Evolutionary conservation across 495 filamentous ascomycete genomes (phyloP), one percentile per base, ranked within the genome.

Genomic region (Tetracladium setigerum): DNA sequence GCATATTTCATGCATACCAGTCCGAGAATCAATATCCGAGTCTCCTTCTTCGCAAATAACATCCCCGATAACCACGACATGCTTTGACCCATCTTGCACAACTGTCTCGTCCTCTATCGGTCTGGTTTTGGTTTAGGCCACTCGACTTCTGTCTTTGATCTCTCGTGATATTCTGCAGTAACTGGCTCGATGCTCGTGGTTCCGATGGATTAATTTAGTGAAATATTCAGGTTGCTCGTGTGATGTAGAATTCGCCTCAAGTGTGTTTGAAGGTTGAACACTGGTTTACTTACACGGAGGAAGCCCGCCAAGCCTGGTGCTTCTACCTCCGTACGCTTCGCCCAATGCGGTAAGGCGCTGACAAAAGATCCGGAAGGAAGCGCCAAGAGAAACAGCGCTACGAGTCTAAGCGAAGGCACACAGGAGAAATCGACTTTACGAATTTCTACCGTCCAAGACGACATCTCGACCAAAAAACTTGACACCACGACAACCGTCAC

Each of bases 21-120:
- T 57, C 92, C 92, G 47, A 98, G 69, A 49, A 98, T 98, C 53
- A 98, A 70, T 62, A 98, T 98, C 51, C 92, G 74, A 48, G 96
- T 95, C 66, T 98, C 92, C 68, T 96, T 98, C 75, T 96, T 96
- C 19, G 84, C 69, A 83, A 83, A 95, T 19, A 95, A 47, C 19
- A 94, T 67, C 62, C 68, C 64, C 42, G 80, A 83, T 63, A 90
- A 76, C 67, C 83, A 83, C 53, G 87, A 91, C 52, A 92, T 68
- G 57, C 78, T 81, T 46, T 74, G 82, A 60, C 90, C 90, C 90
- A 96, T 96, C 41, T 64, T 74, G 50, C 31, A 51, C 16, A 15
- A 45, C 38, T 52, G 47, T 54, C 47, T 40, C 52, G 34, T 47
- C 13, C 44, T 40, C 44, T 35, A 22, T 31, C 46, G 22, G 19